Evolutionary conservation across 2,329 filamentous ascomycete species (phyloP).

Genomic region (Pseudogymnoascus sp.): DNA sequence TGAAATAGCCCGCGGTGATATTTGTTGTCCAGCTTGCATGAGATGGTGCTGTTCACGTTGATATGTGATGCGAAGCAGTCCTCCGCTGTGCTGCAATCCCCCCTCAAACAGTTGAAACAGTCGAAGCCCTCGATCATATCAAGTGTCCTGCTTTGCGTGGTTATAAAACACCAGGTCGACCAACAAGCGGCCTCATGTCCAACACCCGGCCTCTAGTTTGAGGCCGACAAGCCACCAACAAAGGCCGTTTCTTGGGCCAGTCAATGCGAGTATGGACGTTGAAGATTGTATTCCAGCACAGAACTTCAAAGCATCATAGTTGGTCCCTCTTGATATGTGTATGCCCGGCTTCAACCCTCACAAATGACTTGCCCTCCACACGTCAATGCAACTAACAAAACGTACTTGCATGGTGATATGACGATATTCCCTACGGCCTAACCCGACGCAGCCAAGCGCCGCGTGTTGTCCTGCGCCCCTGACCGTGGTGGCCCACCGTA

Average conservation of each 20-base stretch:
- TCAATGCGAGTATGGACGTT: background rate
- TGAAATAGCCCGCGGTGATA: background rate
- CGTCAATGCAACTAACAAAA: background rate
- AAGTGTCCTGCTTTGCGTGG: background rate
- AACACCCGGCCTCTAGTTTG: background rate
- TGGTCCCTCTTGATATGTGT: background rate
- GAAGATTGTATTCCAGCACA: background rate
- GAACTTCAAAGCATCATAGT: background rate
- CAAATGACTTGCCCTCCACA: background rate
- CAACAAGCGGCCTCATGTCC: background rate
- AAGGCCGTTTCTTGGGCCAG: background rate
- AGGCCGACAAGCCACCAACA: background rate
- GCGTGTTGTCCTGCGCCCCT: background rate
- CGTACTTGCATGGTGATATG: background rate
- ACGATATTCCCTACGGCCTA: background rate
- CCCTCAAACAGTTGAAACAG: background rate
- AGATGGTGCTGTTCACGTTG: background rate
- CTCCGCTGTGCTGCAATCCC: background rate
- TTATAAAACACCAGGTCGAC: background rate
- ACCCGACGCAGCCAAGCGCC: background rate
- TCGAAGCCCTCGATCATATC: background rate
- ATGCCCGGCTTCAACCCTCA: background rate
- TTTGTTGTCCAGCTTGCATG: background rate
- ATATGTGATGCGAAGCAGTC: background rate
- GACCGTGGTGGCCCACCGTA: background rate